Conservation (phyloP, 2,329 filamentous ascomycete species). For the Fusarium aywerte region DNA sequence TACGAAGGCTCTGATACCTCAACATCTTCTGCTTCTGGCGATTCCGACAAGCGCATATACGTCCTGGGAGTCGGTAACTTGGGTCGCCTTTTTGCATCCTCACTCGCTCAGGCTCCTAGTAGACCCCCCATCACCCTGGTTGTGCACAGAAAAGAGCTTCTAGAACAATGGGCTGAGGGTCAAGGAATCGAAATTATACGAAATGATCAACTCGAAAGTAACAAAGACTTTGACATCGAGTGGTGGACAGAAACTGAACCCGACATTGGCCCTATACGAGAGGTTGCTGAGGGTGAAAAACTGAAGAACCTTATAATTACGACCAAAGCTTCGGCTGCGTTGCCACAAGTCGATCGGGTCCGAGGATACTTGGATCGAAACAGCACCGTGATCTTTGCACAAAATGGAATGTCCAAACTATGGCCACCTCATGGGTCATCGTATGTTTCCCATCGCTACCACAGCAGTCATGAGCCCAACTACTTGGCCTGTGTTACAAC, state of each 20-base stretch:
- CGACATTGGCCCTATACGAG: conserved; percentile 50
- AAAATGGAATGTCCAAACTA: conserved; percentile 84
- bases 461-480: conserved; percentile 61
- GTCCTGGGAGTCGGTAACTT: conserved; percentile 85
- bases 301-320: conserved; percentile 82
- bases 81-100: conserved; percentile 80
- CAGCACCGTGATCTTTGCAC: conserved; percentile 83
- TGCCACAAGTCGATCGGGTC: conserved; percentile 69
- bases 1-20: neutral
- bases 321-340: conserved; percentile 76
- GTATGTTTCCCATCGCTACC: conserved; percentile 58
- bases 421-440: conserved; percentile 63
- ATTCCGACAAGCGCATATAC: conserved; percentile 67
- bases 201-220: conserved; percentile 46
- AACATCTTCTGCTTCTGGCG: conserved; percentile 3
- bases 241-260: conserved; percentile 64
- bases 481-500: conserved; percentile 76
- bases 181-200: conserved; percentile 60
- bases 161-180: conserved; percentile 58
- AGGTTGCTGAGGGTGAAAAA: conserved; percentile 53
- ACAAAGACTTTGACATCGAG: conserved; percentile 61
- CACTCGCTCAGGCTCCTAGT: conserved; percentile 67
- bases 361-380: conserved; percentile 68
- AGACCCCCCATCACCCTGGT: conserved; percentile 82
- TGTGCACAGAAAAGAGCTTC: conserved; percentile 69